Evolutionary conservation across 176 grass and related monocot genomes (phyloP), one percentile per base, ranked within the genome.

Genomic region (Cenchrus americanus): DNA sequence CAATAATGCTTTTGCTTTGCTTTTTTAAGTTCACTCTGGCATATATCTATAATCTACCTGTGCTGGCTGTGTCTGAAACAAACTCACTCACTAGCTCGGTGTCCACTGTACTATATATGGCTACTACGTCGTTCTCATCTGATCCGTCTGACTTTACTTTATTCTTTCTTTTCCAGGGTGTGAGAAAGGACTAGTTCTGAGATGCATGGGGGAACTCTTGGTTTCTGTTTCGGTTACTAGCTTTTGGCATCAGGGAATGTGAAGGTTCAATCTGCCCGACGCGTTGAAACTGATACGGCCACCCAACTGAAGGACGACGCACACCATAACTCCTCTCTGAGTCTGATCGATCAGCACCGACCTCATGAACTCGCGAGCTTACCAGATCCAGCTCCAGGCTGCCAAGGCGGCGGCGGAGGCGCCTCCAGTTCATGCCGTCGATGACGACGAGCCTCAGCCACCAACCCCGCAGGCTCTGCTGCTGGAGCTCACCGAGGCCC

Each of bases 281-380:
- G 57, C 71, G 14, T 62, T 43, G 80, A 88, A 88, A 88, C 81
- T 67, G 81, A 88, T 24, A 73, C 80, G 47, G 7, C 19, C 24
- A 83, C 14, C 26, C 27, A 71, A 37, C 44, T 32, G 30, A 50
- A 47, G 41, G 15, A 19, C 11, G 18, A 18, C 58, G 54, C 65
- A 43, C 51, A 18, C 34, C 37, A 37, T 43, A 60, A 46, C 22
- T 70, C 62, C 5, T 22, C 71, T 52, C 55, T 37, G 34, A 37
- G 34, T 41, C 43, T 44, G 43, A 44, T 44, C 43, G 19, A 52
- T 58, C 81, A 84, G 61, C 61, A 82, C 13, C 79, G 15, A 21
- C 59, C 54, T 19, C 87, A 90, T 90, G 88, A 71, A 86, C 67
- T 26, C 49, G 3, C 66, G n/a, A 72, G 58, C 58, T 4, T 73